Percentiles rank a stretch among this genome's conserved stretches.
These are phyloP conservation scores for Lactarius evosmus DNA, from an alignment of 768 basidiomycete species.

Conservation along the genomic window DNA sequence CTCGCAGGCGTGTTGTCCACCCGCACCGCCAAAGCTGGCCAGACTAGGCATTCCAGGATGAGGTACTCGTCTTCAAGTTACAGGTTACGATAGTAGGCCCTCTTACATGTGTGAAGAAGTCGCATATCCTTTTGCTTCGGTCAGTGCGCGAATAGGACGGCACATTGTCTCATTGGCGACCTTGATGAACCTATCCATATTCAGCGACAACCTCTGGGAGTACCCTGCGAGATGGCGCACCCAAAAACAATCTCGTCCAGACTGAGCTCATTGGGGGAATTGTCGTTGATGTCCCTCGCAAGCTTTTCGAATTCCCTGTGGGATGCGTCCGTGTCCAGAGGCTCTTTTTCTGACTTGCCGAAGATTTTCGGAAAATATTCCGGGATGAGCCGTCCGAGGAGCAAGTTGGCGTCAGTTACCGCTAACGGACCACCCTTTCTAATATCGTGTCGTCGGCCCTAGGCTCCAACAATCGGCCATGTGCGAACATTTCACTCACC, in stretches of 20 bases:
- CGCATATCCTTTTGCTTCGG: conserved; percentile 85
- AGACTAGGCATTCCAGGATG: conserved; percentile 43
- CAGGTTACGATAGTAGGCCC: not conserved
- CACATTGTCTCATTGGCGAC: conserved; percentile 98
- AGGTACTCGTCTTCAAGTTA: conserved; percentile 22
- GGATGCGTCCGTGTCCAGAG: conserved; percentile 74
- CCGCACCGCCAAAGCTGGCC: conserved; percentile 86
- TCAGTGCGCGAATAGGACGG: conserved; percentile 85
- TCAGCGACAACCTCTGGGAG: not conserved
- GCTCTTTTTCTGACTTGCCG: conserved; percentile 82
- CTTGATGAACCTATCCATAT: conserved; percentile 73
- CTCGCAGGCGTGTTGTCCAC: conserved; percentile 91
- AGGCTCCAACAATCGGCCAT: not conserved
- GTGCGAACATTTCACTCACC: conserved; percentile 44
- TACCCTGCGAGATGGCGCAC: conserved; percentile 46
- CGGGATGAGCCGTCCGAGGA: conserved; percentile 84
- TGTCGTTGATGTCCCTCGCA: conserved; percentile 63
- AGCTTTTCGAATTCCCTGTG: conserved; percentile 62
- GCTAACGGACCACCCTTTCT: conserved; percentile 91
- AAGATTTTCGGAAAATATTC: conserved; percentile 96
- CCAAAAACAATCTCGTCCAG: conserved; percentile 89
- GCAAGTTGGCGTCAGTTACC: conserved; percentile 88
- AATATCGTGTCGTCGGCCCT: conserved; percentile 6
- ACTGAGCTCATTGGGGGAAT: conserved; percentile 47
- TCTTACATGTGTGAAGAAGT: conserved; percentile 67